Conservation (phyloP, 345 rosid genomes). For the Lepidium didymum region DNA sequence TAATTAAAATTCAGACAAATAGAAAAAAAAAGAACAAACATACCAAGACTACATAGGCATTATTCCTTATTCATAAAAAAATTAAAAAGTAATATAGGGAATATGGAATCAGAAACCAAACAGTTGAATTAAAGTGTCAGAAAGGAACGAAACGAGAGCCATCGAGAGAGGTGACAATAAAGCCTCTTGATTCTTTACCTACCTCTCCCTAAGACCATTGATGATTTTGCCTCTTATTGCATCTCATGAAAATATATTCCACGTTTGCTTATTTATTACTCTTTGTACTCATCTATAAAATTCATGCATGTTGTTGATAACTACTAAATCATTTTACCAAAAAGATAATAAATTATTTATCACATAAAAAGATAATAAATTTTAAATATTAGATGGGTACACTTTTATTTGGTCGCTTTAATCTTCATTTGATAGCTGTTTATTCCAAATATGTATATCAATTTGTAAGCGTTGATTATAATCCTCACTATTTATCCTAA, state of each 20-base stretch:
- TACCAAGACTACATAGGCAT: too few species aligned
- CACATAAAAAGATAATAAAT: too few species aligned
- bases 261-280: background rate
- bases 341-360: too few species aligned
- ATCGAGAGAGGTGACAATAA: background rate
- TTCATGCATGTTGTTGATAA: background rate
- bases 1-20: too few species aligned
- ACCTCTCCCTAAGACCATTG: background rate
- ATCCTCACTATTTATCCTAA: too few species aligned
- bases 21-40: too few species aligned
- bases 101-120: too few species aligned
- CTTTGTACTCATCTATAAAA: background rate
- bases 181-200: background rate
- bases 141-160: background rate
- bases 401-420: background rate
- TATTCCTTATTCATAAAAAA: too few species aligned
- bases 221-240: slow-evolving; percentile 4
- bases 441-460: background rate
- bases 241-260: slow-evolving; percentile 8
- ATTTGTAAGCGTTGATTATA: background rate
- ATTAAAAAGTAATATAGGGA: too few species aligned
- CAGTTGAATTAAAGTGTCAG: too few species aligned
- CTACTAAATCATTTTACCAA: too few species aligned
- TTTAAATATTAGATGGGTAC: background rate
- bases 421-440: background rate